Evolutionary conservation across 768 basidiomycete species (phyloP).

Genomic region (Fomitopsis pulvina): DNA sequence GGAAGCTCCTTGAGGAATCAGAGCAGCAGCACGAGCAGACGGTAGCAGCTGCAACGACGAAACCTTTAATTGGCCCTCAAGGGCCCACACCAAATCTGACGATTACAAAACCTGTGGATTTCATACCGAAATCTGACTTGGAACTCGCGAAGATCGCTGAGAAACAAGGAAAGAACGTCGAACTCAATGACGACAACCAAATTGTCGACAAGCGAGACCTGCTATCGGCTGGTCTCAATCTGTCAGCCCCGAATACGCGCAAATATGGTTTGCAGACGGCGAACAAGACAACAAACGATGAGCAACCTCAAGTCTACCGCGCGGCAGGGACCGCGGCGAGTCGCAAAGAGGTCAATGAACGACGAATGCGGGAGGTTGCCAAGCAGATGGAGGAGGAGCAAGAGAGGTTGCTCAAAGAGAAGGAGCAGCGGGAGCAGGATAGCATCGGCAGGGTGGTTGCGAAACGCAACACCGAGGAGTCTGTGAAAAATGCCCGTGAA

Average conservation of each 20-base stretch:
- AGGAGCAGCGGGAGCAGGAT: constrained; percentile 53
- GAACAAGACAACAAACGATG: constrained; percentile 21
- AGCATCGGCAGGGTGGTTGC: constrained; percentile 59
- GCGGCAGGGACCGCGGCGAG: constrained; percentile 82
- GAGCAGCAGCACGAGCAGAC: constrained; percentile 83
- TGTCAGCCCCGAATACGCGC: constrained; percentile 78
- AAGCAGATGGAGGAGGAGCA: constrained; percentile 75
- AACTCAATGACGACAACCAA: constrained; percentile 95
- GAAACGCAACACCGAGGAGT: constrained; percentile 71
- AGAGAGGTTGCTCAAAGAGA: constrained; percentile 49
- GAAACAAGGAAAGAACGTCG: constrained; percentile 76
- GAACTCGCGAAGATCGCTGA: constrained; percentile 67
- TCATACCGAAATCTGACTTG: constrained; percentile 58
- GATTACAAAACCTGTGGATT: constrained; percentile 65
- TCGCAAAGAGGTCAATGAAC: constrained; percentile 75
- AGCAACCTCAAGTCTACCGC: constrained; percentile 46
- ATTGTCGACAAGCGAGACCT: constrained; percentile 95
- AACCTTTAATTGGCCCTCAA: constrained; percentile 55
- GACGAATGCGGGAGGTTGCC: constrained; percentile 72
- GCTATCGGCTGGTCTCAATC: constrained; percentile 86
- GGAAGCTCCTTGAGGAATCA: constrained; percentile 68
- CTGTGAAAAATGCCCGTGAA: constrained; percentile 66
- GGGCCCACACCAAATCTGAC: constrained; percentile 61
- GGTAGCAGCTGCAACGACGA: constrained; percentile 60
- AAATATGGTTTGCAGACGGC: constrained; percentile 43